phyloP scores from a whole-genome alignment of 2,329 filamentous ascomycete species.

The Polychaeton citri region DNA sequence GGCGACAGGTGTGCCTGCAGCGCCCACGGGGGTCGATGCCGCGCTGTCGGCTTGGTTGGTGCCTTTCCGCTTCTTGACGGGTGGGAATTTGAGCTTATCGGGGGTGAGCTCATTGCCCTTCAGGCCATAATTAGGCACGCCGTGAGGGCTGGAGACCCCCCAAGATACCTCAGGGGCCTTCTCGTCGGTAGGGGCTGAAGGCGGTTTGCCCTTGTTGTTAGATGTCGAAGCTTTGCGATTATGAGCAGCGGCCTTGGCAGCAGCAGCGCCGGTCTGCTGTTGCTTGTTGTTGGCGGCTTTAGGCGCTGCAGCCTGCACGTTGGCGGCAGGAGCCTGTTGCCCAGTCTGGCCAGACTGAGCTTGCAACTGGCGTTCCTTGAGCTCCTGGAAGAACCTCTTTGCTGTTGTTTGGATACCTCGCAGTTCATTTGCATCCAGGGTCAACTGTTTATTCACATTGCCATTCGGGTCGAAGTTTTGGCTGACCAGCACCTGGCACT shows the following conservation, averaged over 20 bases:
- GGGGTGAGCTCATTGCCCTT: conserved; percentile 36
- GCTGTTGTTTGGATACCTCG: conserved; percentile 11
- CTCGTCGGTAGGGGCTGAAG: conserved; percentile 21
- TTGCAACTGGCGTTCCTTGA: conserved; percentile 13
- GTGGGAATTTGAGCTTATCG: conserved; percentile 45
- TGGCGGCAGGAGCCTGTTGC: conserved; percentile 1
- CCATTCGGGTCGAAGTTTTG: conserved; percentile 15
- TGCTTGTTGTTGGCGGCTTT: conserved; percentile 1
- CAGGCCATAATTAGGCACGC: conserved; percentile 43
- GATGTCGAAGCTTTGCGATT: conserved; percentile 14
- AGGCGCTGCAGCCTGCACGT: not conserved
- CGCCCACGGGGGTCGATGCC: conserved; percentile 26
- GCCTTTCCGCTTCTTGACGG: conserved; percentile 41
- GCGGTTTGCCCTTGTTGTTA: conserved; percentile 11
- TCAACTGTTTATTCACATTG: conserved; percentile 16
- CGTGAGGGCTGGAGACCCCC: conserved; percentile 30
- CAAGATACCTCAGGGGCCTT: conserved; percentile 17
- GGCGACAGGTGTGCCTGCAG: conserved; percentile 21
- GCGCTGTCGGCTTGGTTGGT: conserved; percentile 25
- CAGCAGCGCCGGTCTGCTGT: conserved; percentile 5
- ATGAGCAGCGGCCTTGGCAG: conserved; percentile 4
- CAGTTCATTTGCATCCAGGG: conserved; percentile 13
- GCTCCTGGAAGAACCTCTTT: conserved; percentile 12
- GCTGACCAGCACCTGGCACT: conserved; percentile 12
- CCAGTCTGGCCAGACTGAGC: conserved; percentile 6